Percentiles rank a stretch among this genome's conserved stretches.
These are phyloP conservation scores for Pelargonium myrrhifolium DNA, from an alignment of 441 rosid genomes.

Conservation along the genomic window DNA sequence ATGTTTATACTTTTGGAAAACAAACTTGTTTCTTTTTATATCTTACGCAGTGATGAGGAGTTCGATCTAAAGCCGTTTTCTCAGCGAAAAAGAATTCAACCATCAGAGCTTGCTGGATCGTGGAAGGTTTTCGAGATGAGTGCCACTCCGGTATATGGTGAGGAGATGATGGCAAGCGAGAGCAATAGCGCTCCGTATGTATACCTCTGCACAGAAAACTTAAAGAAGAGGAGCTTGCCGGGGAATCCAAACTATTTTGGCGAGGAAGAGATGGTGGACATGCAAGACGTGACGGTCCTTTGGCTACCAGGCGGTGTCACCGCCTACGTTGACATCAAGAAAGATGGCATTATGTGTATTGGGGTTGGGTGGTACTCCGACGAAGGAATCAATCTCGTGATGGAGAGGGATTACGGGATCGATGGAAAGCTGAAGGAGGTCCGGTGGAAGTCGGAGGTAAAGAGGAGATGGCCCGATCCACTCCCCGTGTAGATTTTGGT, in stretches of 20 bases:
- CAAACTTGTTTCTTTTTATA: too few relatives aligned
- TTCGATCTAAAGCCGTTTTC: conserved; percentile 60
- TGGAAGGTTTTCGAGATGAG: conserved; percentile 94
- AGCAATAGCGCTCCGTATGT: conserved; percentile 40
- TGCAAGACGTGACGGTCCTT: conserved; percentile 61
- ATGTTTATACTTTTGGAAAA: not conserved
- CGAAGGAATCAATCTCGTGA: conserved; percentile 80
- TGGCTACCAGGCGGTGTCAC: conserved; percentile 90
- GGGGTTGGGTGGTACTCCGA: conserved; percentile 89
- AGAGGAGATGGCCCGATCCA: conserved; percentile 60
- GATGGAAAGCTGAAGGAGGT: conserved; percentile 80
- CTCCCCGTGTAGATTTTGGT: conserved; percentile 24
- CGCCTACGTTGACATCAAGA: conserved; percentile 53
- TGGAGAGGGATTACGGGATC: conserved; percentile 79
- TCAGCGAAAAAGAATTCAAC: conserved; percentile 56
- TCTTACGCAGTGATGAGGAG: conserved; percentile 48
- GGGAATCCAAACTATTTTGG: conserved; percentile 50
- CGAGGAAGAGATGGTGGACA: conserved; percentile 73
- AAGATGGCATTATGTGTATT: conserved; percentile 67
- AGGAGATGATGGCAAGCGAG: conserved; percentile 28
- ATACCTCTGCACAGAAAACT: conserved; percentile 69
- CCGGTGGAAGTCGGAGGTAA: conserved; percentile 62
- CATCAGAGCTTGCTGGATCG: conserved; percentile 67
- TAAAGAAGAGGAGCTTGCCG: conserved; percentile 67
- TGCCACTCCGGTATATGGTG: conserved; percentile 68